phyloP scores from a whole-genome alignment of 2,329 filamentous ascomycete species.

The Ploettnerulaceae sp. region DNA sequence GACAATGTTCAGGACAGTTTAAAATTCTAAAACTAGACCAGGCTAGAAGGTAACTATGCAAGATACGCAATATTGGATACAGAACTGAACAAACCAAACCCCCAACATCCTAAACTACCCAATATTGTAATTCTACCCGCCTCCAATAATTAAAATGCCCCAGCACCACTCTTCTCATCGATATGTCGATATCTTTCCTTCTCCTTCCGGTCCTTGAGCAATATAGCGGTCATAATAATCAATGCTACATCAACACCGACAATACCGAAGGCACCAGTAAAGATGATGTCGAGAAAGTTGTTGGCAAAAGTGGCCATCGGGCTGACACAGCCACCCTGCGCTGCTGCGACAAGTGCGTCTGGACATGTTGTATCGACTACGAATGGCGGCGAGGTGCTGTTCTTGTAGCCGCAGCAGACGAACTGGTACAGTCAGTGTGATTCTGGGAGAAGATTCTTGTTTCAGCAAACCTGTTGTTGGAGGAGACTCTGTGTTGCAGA shows the following conservation, averaged over 20 bases:
- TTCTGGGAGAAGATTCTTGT: not conserved
- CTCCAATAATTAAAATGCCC: conserved; percentile 40
- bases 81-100: too few relatives aligned
- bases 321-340: conserved; percentile 64
- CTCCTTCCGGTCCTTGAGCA: conserved; percentile 78
- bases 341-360: conserved; percentile 64
- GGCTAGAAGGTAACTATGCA: too few relatives aligned
- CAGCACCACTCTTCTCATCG: conserved; percentile 67
- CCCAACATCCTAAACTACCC: too few relatives aligned
- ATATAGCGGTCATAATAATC: conserved; percentile 65
- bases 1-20: too few relatives aligned
- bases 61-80: too few relatives aligned
- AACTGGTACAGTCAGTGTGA: conserved; percentile 48
- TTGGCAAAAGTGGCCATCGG: conserved; percentile 66
- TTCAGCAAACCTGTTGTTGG: conserved; percentile 56
- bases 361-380: conserved; percentile 63
- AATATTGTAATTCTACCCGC: too few relatives aligned
- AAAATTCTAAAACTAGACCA: too few relatives aligned
- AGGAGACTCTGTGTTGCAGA: conserved; percentile 59
- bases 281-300: conserved; percentile 67
- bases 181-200: conserved; percentile 73
- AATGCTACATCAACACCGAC: conserved; percentile 67
- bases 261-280: conserved; percentile 75
- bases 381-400: conserved; percentile 67
- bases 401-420: conserved; percentile 74